Base-by-base conservation (phyloP, 164 flowering plant species). In the Aristolochia californica region DNA sequence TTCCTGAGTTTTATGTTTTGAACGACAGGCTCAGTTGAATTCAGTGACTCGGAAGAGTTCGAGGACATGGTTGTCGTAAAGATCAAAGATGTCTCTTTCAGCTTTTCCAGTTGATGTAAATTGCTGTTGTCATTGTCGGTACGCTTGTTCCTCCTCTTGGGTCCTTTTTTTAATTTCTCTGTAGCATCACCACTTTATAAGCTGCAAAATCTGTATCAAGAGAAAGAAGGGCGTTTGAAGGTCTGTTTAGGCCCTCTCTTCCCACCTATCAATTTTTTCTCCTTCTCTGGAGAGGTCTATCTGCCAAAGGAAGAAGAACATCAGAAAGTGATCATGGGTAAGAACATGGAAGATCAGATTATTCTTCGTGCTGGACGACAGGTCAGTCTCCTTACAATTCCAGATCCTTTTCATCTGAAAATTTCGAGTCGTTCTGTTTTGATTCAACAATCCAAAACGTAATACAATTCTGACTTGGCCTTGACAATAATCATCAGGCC, bases 331-430 rank as follows among this genome's bases (percentile, higher is more conserved):
- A 34, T 25, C 45, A 70, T 70, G 67, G 70, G 70, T 7, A 50
- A 68, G 38, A 70, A 66, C 52, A 28, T 66, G 40, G 65, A 59
- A 61, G 73, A 71, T 40, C 65, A 66, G 55, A 47, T n/a, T n/a
- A n/a, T n/a, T n/a, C n/a, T n/a, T n/a, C n/a, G n/a, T n/a, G n/a
- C n/a, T n/a, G n/a, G n/a, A n/a, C n/a, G n/a, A n/a, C n/a, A n/a
- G n/a, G n/a, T 77, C 55, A 34, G 40, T 40, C 66, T 57, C 17
- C 34, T 43, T 22, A 50, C 9, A 48, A 56, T n/a, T 60, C 43
- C 26, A 43, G 17, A 28, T n/a, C 54, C 55, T 23, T 9, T 10
- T 40, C 44, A 17, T 55, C 48, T 53, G 55, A 0, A 22, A 11
- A 53, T 10, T 12, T 23, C 5, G 30, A 5, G 17, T 53, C 30